phyloP scores from a whole-genome alignment of 495 filamentous ascomycete species.

The Lepraria neglecta region DNA sequence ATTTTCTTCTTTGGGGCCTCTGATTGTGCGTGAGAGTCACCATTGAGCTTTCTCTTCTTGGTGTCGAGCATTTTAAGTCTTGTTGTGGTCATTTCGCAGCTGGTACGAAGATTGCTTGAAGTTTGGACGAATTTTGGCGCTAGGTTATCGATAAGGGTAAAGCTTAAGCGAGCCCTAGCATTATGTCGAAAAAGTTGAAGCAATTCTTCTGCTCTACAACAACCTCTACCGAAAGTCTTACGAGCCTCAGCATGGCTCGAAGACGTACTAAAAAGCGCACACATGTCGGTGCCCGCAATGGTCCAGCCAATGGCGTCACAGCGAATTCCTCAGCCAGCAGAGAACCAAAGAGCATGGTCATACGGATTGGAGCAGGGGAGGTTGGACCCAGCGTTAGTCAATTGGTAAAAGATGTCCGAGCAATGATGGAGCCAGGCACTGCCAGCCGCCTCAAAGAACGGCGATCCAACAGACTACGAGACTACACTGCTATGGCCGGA shows the following conservation, averaged over 20 bases:
- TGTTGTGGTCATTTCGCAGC: background rate
- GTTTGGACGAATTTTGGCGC: constrained; percentile 4
- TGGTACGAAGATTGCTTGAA: background rate
- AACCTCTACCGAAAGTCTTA: background rate
- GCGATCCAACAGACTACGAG: constrained; percentile 78
- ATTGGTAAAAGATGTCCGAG: constrained; percentile 82
- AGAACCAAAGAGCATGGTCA: constrained; percentile 94
- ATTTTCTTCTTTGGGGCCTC: background rate
- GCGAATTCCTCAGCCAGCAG: constrained; percentile 49
- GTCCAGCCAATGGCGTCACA: constrained; percentile 35
- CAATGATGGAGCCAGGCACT: constrained; percentile 93
- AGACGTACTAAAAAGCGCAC: constrained; percentile 83
- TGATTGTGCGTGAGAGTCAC: background rate
- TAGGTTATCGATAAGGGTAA: constrained; percentile 12
- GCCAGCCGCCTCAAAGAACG: constrained; percentile 82
- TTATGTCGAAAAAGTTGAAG: background rate
- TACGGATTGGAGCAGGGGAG: constrained; percentile 89
- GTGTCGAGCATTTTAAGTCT: background rate
- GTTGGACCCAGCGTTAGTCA: constrained; percentile 88
- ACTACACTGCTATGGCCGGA: constrained; percentile 94
- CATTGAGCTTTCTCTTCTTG: background rate
- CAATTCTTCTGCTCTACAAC: background rate
- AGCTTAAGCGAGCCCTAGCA: background rate
- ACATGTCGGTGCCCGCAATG: constrained; percentile 65
- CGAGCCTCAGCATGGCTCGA: constrained; percentile 58